Evolutionary conservation across 1,284 basidiomycete species (phyloP), one percentile per base, ranked within the genome.

Genomic region (Microbotryum saponariae): DNA sequence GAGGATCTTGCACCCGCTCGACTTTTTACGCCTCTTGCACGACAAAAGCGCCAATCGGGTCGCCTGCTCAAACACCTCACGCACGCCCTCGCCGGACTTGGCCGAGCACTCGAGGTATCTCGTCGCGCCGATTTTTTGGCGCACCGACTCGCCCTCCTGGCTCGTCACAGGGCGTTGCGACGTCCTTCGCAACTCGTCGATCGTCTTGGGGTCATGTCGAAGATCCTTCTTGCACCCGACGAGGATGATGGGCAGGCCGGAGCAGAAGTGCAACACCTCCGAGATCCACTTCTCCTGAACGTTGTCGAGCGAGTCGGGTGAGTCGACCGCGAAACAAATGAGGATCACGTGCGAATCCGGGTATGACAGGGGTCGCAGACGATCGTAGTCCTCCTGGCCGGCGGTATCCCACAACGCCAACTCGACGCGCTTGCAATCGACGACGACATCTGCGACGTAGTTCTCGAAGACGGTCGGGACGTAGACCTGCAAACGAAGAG

Each of bases 201-300:
- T 81, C 49, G 91, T 93, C 70, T 89, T 86, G 31, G 88, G 84
- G 77, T 97, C 94, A 54, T 81, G 77, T 59, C 96, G 85, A 49
- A 97, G 80, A 76, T 99, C 93, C 57, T 81, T 92, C 80, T 99
- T 98, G 56, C 91, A 91, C 29, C 85, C 93, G 54, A 99, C 89
- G 33, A 98, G 82, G 70, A 98, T 85, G 65, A 94, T 81, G 2
- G 94, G 96, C 6, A 91, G 91, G 69, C 84, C 85, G 74, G 93
- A 89, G 79, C 92, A 97, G 74, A 97, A 98, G 77, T 98, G 96
- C 47, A 89, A 86, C 62, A 98, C 90, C 78, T 99, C 94, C 31
- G 93, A 92, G 76, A 87, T 91, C 94, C 94, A 98, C 90, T 91
- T 91, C 77, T 97, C 94, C 75, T 89, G 85, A 42, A 98, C 93